These are phyloP conservation scores for Lichtheimia corymbifera DNA, from an alignment of 371 early-diverging fungal species.

Conservation along the genomic window DNA sequence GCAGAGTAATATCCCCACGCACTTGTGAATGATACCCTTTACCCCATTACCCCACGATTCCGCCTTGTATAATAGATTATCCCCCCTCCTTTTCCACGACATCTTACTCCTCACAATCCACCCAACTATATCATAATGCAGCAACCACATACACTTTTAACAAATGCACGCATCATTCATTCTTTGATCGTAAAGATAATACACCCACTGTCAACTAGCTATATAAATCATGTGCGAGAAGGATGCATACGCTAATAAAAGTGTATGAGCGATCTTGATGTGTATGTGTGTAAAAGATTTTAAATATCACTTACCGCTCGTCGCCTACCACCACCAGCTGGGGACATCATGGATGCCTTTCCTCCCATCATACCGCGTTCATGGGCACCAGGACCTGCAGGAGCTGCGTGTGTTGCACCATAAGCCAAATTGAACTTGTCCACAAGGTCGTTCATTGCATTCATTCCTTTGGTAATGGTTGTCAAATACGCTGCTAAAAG, in stretches of 20 bases:
- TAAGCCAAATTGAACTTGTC: conserved; percentile 51
- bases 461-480: conserved; percentile 77
- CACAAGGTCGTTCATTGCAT: conserved; percentile 65
- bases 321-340: conserved; percentile 8
- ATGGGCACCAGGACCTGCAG: conserved; percentile 7
- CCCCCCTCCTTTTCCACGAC: not conserved
- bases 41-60: not conserved
- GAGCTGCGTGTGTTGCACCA: conserved; percentile 19
- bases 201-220: not conserved
- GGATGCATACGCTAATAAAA: not conserved
- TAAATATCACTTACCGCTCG: conserved; percentile 1
- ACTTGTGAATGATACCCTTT: no score
- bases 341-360: conserved; percentile 8
- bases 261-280: not conserved
- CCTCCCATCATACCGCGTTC: not conserved
- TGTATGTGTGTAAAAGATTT: not conserved
- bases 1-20: conserved; percentile 4
- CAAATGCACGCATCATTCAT: not conserved
- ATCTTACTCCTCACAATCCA: not conserved
- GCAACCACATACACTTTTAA: not conserved
- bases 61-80: not conserved
- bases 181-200: not conserved
- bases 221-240: not conserved
- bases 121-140: not conserved
- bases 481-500: conserved; percentile 76